Base-by-base conservation (phyloP, 1,284 basidiomycete genomes). In the Cutaneotrichosporon spelunceum region DNA sequence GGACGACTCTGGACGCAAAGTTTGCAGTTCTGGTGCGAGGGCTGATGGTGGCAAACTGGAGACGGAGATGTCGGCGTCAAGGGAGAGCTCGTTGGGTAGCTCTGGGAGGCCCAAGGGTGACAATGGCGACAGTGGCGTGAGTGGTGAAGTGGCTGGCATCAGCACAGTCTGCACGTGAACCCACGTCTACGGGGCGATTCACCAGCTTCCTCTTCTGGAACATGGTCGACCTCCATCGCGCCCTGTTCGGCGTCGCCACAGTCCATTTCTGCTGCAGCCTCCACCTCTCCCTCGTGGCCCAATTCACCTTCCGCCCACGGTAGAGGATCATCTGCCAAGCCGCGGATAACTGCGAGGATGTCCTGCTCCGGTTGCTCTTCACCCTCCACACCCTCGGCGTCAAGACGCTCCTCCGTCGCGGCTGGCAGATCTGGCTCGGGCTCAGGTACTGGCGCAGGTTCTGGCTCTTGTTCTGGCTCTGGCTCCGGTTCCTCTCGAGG, bases 31-130 rank as follows among this genome's bases (percentile, higher is more conserved):
- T 13, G 52, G 33, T 24, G 34, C 52, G 34, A 53, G 52, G 13
- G 23, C 34, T 21, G 52, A 34, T 2, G 21, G 16, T 5, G 52
- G 52, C 13, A 53, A 34, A 11, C 14, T 13, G 24, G 48, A 42
- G 9, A 21, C 4, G 24, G 53, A n/a, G 24, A 39, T 16, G 16
- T 57, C 56, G 13, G 55, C 23, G 16, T 53, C 34, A 29, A 26
- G 47, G 10, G 49, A 34, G 23, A 58, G 33, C n/a, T 42, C 66
- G 55, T 21, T 45, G 30, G 33, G 58, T 21, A 49, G 64, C 56
- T 39, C 63, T 26, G 26, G 60, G n/a, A 13, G 64, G 67, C 39
- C 16, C 39, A 42, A n/a, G 39, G 39, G 39, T n/a, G 30, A 33
- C 30, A 33, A 33, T 33, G 42, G 64, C 60, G 45, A 29, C 14